These are phyloP conservation scores for Uromyces viciae-fabae DNA, from an alignment of 1,284 basidiomycete species.

Conservation along the genomic window DNA sequence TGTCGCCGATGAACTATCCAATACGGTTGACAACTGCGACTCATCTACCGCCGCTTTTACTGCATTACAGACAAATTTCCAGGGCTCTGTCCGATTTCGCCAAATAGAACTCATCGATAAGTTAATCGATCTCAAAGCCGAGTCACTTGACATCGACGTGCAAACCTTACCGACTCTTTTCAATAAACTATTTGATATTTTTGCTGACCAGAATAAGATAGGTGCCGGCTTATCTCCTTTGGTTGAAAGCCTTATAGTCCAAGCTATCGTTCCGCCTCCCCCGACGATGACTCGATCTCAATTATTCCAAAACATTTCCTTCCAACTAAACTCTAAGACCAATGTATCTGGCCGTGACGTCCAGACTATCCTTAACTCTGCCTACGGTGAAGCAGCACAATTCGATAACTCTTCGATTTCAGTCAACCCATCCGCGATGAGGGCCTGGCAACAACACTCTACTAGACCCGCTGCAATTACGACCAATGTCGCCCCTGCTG, in stretches of 20 bases:
- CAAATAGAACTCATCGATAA: background rate
- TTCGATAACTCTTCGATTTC: background rate
- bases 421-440: background rate
- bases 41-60: background rate
- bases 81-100: background rate
- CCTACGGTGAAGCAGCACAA: background rate
- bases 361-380: background rate
- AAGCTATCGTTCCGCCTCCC: background rate
- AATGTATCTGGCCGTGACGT: background rate
- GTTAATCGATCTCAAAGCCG: background rate
- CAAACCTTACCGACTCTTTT: background rate
- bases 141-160: background rate
- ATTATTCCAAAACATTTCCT: constrained; percentile 1
- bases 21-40: background rate
- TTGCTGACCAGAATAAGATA: background rate
- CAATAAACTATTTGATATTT: background rate
- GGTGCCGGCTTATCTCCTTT: background rate
- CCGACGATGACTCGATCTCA: background rate
- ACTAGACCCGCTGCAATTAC: background rate
- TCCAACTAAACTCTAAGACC: background rate
- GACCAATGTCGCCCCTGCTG: too few species aligned
- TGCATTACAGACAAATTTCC: background rate
- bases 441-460: background rate
- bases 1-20: background rate
- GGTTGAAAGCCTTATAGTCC: background rate